Base-by-base conservation (phyloP, 257 asterid genomes). In the Solanum habrochaites region DNA sequence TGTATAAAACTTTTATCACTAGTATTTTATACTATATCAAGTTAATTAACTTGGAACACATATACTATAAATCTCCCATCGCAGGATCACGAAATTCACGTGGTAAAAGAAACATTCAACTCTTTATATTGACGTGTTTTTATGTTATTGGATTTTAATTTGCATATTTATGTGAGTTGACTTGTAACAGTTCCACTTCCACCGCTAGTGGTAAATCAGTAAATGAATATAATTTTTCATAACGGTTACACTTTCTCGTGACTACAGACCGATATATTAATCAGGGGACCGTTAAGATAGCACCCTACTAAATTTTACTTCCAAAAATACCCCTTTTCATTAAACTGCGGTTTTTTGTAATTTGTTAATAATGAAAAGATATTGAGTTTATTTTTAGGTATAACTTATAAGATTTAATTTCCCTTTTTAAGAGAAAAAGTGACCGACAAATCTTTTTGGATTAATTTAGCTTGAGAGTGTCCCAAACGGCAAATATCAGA, bases 401-500 rank as follows among this genome's bases (percentile, higher is more conserved):
- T 47, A 37, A 37, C 39, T 37, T 37, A 37, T 37, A 47, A 80
- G 84, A 27, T 27, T 45, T 27, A 47, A 27, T 80, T 43, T 45
- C 86, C 89, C 27, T 73, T 74, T 67, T 86, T 83, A 18, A 87
- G 85, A 87, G 90, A 88, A 85, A 85, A 86, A 73, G 85, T 89
- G 72, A 89, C 91, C 91, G 93, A 89, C 91, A 82, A 75, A 58
- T 39, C 64, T 75, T 71, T 72, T 58, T 12, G 42, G n/a, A 12
- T 40, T 81, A 70, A 11, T 72, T 74, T 27, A 25, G 10, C 85
- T 52, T 23, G 25, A 23, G 35, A 25, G n/a, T 45, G n/a, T 45
- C 58, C 83, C 66, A 78, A 78, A 45, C 25, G 42, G 84, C 66
- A 78, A 45, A 78, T 69, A 78, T 16, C 42, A 80, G 18, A 80